These are phyloP conservation scores for Fusarium sp. DNA, from an alignment of 2,329 filamentous ascomycete species.

Conservation along the genomic window DNA sequence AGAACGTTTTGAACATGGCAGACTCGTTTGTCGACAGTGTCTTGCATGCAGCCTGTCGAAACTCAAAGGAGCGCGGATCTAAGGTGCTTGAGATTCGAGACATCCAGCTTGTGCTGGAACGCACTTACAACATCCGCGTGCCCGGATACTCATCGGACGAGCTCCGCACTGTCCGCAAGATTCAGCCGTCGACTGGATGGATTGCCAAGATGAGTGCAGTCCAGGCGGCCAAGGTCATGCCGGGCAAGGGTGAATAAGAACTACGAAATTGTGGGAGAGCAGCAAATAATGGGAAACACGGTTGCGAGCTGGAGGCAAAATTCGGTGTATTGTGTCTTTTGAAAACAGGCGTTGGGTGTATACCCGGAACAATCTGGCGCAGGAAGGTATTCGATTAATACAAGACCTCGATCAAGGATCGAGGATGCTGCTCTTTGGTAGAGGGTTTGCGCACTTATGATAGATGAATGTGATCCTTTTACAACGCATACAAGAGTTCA, in stretches of 20 bases:
- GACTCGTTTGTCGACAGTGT: conserved; percentile 97
- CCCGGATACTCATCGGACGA: conserved; percentile 96
- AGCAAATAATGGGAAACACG: background rate
- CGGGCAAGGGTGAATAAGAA: conserved; percentile 68
- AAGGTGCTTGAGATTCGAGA: conserved; percentile 92
- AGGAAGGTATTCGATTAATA: conserved; percentile 17
- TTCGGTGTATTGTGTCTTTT: conserved; percentile 14
- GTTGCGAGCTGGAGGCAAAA: background rate
- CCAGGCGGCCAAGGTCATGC: conserved; percentile 89
- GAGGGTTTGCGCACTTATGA: background rate
- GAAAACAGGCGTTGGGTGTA: conserved; percentile 46
- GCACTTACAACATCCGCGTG: conserved; percentile 91
- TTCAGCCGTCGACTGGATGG: conserved; percentile 90
- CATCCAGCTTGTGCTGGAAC: conserved; percentile 85
- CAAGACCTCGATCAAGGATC: background rate
- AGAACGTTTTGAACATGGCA: conserved; percentile 90
- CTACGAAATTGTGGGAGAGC: background rate
- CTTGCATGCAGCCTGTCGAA: conserved; percentile 86
- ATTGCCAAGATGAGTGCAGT: conserved; percentile 98
- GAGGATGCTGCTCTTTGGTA: background rate
- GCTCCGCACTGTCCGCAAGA: conserved; percentile 92
- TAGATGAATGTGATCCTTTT: conserved; percentile 8
- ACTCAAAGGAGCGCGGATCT: conserved; percentile 92
- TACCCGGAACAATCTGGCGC: conserved; percentile 42
- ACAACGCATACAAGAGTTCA: background rate